phyloP scores from a whole-genome alignment of 768 basidiomycete species.

The Piloderma croceum region DNA sequence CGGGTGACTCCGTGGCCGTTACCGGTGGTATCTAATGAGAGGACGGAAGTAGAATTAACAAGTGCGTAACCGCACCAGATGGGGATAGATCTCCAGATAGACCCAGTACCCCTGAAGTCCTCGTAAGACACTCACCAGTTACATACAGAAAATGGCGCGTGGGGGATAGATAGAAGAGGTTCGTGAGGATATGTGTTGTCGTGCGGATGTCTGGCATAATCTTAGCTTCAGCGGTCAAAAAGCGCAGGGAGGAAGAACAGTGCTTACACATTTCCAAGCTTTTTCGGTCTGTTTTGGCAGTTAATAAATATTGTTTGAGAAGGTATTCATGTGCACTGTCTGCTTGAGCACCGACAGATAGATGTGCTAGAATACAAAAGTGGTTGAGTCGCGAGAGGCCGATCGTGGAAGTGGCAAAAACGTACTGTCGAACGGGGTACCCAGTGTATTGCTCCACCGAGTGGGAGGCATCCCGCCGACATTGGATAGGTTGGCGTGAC shows the following conservation, averaged over 20 bases:
- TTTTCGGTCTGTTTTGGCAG: constrained; percentile 52
- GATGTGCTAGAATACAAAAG: constrained; percentile 28
- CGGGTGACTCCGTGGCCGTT: too few species aligned
- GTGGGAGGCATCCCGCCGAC: constrained; percentile 64
- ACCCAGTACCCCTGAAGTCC: too few species aligned
- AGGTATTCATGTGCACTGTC: constrained; percentile 79
- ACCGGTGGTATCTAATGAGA: too few species aligned
- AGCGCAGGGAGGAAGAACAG: neutral
- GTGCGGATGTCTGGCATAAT: constrained; percentile 47
- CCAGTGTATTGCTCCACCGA: constrained; percentile 47
- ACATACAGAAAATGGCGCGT: constrained; percentile 63
- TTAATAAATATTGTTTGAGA: constrained; percentile 67
- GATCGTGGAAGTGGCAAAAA: constrained; percentile 8
- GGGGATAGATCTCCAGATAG: too few species aligned
- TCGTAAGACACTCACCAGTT: constrained; percentile 39
- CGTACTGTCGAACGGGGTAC: constrained; percentile 43
- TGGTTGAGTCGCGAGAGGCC: too few species aligned
- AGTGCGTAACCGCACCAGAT: too few species aligned
- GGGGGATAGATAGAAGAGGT: constrained; percentile 63
- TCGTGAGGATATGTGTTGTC: constrained; percentile 56
- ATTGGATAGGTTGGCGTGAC: constrained; percentile 36
- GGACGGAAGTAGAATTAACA: too few species aligned
- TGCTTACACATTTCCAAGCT: constrained; percentile 63
- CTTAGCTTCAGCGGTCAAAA: constrained; percentile 2
- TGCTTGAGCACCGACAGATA: constrained; percentile 61